These are phyloP conservation scores for Sporopachydermia quercuum DNA, from an alignment of 805 yeast genomes.

Conservation along the genomic window DNA sequence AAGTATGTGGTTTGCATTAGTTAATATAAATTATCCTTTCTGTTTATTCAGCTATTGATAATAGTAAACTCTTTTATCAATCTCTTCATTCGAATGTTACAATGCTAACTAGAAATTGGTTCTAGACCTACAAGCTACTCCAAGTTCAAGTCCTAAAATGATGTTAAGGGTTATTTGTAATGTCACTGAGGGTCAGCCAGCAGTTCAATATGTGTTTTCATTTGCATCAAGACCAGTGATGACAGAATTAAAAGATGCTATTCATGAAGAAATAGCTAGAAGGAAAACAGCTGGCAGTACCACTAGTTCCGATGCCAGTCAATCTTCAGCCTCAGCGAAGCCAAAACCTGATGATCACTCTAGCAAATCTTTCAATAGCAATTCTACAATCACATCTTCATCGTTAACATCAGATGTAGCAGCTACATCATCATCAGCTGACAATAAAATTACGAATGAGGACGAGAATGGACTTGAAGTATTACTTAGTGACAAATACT, in stretches of 20 bases:
- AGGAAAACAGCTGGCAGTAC: constrained; percentile 39
- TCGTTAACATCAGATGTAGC: constrained; percentile 8
- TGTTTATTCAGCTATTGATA: too few relatives aligned
- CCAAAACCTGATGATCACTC: constrained; percentile 3
- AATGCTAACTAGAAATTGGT: constrained; percentile 13
- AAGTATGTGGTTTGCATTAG: background rate
- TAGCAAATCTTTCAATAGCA: background rate
- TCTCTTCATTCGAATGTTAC: too few relatives aligned
- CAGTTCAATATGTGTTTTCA: constrained; percentile 30
- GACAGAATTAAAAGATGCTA: constrained; percentile 53
- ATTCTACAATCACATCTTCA: constrained; percentile 2
- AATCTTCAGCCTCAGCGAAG: constrained; percentile 3
- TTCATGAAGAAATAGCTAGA: constrained; percentile 42
- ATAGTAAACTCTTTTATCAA: background rate
- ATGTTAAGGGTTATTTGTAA: constrained; percentile 42
- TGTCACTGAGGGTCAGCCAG: constrained; percentile 16
- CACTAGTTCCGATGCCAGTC: constrained; percentile 2
- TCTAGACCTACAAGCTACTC: constrained; percentile 53
- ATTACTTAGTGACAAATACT: constrained; percentile 37
- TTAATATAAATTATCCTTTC: background rate
- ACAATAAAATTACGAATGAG: too few relatives aligned
- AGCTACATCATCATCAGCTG: constrained; percentile 8
- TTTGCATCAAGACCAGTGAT: constrained; percentile 62
- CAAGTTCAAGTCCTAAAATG: constrained; percentile 52
- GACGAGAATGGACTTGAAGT: constrained; percentile 12